These are phyloP conservation scores for Pecoramyces ruminantium DNA, from an alignment of 192 early-diverging fungal species.

Conservation along the genomic window DNA sequence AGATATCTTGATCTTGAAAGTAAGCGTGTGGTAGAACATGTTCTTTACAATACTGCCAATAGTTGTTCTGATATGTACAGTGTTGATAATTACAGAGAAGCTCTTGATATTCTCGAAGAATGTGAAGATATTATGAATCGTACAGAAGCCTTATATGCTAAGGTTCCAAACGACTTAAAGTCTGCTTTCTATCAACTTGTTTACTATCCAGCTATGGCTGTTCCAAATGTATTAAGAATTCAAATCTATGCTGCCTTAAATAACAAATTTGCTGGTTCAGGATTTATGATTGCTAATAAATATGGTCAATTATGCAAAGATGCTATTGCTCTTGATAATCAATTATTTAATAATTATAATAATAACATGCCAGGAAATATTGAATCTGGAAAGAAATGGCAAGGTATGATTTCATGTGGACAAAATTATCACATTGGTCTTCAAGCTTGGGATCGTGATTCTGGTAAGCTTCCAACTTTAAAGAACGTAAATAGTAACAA, in stretches of 20 bases:
- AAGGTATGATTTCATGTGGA: neutral
- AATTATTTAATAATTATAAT: neutral
- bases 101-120: neutral
- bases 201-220: constrained; percentile 5
- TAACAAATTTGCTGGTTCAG: neutral
- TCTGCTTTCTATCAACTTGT: constrained; percentile 11
- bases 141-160: neutral
- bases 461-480: neutral
- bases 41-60: neutral
- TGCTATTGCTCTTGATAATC: neutral
- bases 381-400: neutral
- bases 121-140: neutral
- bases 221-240: constrained; percentile 5
- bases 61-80: neutral
- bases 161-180: neutral
- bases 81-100: neutral
- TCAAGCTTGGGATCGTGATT: neutral
- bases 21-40: neutral
- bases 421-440: neutral
- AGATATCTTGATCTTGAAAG: neutral
- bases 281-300: constrained; percentile 1
- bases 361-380: neutral
- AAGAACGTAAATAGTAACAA: neutral
- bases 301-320: constrained; percentile 1
- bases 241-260: constrained; percentile 1